These are phyloP conservation scores for Penicillium ucsense DNA, from an alignment of 495 filamentous ascomycete genomes.

Conservation along the genomic window DNA sequence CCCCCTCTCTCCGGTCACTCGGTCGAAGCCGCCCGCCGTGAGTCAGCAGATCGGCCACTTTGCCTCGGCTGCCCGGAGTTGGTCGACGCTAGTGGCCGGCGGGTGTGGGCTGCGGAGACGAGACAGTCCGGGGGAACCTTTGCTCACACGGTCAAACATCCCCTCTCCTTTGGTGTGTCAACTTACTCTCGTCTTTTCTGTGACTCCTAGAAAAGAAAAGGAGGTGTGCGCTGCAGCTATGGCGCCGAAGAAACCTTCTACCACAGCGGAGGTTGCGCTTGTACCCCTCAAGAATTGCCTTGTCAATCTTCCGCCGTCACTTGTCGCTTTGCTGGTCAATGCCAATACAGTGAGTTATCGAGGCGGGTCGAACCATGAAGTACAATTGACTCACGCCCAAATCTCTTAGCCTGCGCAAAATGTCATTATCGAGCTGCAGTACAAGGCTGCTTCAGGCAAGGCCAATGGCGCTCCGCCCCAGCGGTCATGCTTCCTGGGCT, in stretches of 20 bases:
- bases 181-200: conserved; percentile 2
- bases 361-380: not conserved
- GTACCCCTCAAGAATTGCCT: conserved; percentile 86
- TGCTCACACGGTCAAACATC: conserved; percentile 4
- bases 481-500: conserved; percentile 76
- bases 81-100: not conserved
- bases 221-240: conserved; percentile 28
- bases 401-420: conserved; percentile 69
- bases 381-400: conserved; percentile 6
- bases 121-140: conserved; percentile 8
- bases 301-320: conserved; percentile 80
- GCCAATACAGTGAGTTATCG: conserved; percentile 65
- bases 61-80: conserved; percentile 1
- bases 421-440: conserved; percentile 85
- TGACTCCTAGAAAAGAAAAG: not conserved
- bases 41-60: not conserved
- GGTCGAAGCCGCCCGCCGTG: not conserved
- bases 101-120: conserved; percentile 2
- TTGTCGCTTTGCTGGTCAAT: conserved; percentile 73
- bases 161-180: not conserved
- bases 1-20: not conserved
- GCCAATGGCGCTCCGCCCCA: conserved; percentile 36
- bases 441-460: conserved; percentile 37
- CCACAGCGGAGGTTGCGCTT: conserved; percentile 67
- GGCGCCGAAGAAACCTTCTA: conserved; percentile 60